These are phyloP conservation scores for Syzygium jambos DNA, from an alignment of 345 rosid species.

Conservation along the genomic window DNA sequence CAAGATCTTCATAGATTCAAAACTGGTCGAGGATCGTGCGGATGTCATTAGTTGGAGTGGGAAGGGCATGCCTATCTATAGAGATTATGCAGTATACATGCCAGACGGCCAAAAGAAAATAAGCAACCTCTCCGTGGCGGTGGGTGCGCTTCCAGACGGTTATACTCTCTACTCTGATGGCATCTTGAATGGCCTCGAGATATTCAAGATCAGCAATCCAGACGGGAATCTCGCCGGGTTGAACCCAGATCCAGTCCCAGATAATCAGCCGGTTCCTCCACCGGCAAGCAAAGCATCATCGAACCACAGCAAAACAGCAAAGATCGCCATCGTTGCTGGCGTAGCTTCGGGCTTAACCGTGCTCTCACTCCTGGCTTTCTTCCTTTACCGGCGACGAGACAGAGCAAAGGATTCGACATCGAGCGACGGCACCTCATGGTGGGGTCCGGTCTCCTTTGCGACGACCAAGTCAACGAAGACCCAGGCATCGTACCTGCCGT, in stretches of 20 bases:
- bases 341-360: background rate
- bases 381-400: background rate
- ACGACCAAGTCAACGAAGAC: background rate
- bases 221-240: slow-evolving; percentile 19
- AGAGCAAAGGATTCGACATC: background rate
- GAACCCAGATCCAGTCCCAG: slow-evolving; percentile 10
- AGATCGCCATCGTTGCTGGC: background rate
- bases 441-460: background rate
- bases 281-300: background rate
- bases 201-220: slow-evolving; percentile 21
- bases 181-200: slow-evolving; percentile 29
- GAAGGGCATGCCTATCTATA: slow-evolving; percentile 11
- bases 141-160: slow-evolving; percentile 7
- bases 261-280: background rate
- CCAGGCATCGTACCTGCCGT: background rate
- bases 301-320: background rate
- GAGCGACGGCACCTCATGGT: slow-evolving; percentile 2
- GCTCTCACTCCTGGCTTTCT: background rate
- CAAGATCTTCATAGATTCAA: slow-evolving; percentile 13
- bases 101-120: background rate
- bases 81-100: slow-evolving; percentile 17
- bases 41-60: slow-evolving; percentile 12
- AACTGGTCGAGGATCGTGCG: slow-evolving; percentile 2
- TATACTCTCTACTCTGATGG: slow-evolving; percentile 15
- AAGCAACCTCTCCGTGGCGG: slow-evolving; percentile 7